Percentiles rank a stretch among this genome's conserved stretches.
phyloP scores from a whole-genome alignment of 1,284 basidiomycete genomes.

The Vanrija sp. region DNA sequence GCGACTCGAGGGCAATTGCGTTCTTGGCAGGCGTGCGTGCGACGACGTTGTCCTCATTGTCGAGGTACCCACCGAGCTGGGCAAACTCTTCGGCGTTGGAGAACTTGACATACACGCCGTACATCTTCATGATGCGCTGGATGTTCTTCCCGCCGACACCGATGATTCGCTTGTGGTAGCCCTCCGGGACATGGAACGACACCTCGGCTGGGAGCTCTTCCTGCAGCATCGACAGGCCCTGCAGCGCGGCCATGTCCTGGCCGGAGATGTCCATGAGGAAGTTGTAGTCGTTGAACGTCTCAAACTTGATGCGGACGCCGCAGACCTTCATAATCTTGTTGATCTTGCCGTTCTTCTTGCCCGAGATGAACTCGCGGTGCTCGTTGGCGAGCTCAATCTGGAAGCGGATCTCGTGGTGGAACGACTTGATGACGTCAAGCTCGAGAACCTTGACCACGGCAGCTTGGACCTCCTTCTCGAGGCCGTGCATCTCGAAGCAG shows the following conservation, averaged over 20 bases:
- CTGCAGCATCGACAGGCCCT: conserved; percentile 84
- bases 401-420: conserved; percentile 96
- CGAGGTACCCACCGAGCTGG: conserved; percentile 86
- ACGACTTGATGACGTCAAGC: conserved; percentile 78
- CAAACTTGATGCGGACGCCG: conserved; percentile 97
- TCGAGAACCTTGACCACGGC: conserved; percentile 85
- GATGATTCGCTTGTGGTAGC: conserved; percentile 98
- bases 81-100: conserved; percentile 98
- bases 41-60: conserved; percentile 98
- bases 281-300: conserved; percentile 96
- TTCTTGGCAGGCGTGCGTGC: conserved; percentile 98
- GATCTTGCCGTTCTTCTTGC: conserved; percentile 97
- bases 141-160: conserved; percentile 98
- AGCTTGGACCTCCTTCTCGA: conserved; percentile 84
- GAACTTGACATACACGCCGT: conserved; percentile 98
- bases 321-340: conserved; percentile 98
- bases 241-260: conserved; percentile 73
- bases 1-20: conserved; percentile 87
- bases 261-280: conserved; percentile 94
- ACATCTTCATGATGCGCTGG: conserved; percentile 99
- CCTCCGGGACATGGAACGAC: conserved; percentile 97
- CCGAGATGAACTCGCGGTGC: conserved; percentile 96
- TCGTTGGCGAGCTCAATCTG: conserved; percentile 98
- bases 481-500: conserved; percentile 96
- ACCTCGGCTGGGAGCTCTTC: conserved; percentile 98